These are phyloP conservation scores for Leccinum ponderosum DNA, from an alignment of 1,284 basidiomycete genomes.

Conservation along the genomic window DNA sequence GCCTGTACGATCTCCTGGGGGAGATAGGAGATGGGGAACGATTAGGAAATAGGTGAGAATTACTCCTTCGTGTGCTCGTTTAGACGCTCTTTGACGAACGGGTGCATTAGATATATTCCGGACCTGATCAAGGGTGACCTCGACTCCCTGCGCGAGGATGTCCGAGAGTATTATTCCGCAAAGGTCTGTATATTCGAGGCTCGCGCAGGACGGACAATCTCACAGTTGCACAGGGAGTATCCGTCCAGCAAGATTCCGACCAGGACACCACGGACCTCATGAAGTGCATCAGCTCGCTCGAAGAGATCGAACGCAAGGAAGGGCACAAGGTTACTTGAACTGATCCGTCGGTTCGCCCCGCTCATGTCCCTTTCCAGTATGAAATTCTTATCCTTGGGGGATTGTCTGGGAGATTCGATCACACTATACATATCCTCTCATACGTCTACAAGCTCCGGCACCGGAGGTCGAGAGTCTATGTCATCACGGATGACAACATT, in stretches of 20 bases:
- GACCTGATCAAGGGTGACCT: slow-evolving; percentile 92
- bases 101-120: slow-evolving; percentile 61
- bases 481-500: slow-evolving; percentile 83
- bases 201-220: slow-evolving; percentile 5
- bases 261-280: slow-evolving; percentile 93
- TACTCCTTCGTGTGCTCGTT: neutral
- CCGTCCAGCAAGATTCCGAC: slow-evolving; percentile 65
- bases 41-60: slow-evolving; percentile 33
- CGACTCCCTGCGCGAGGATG: slow-evolving; percentile 83
- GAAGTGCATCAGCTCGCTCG: slow-evolving; percentile 80
- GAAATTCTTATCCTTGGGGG: slow-evolving; percentile 86
- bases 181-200: slow-evolving; percentile 43
- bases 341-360: neutral
- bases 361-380: slow-evolving; percentile 37
- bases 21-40: slow-evolving; percentile 18
- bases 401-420: slow-evolving; percentile 88
- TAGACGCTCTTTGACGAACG: slow-evolving; percentile 1
- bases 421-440: slow-evolving; percentile 90
- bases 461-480: slow-evolving; percentile 64
- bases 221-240: slow-evolving; percentile 54
- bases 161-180: slow-evolving; percentile 65
- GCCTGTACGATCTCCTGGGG: slow-evolving; percentile 68
- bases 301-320: slow-evolving; percentile 48
- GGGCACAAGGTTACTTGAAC: slow-evolving; percentile 35
- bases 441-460: slow-evolving; percentile 81